phyloP scores from a whole-genome alignment of 2,329 filamentous ascomycete genomes.

The Dactylellina leptospora region DNA sequence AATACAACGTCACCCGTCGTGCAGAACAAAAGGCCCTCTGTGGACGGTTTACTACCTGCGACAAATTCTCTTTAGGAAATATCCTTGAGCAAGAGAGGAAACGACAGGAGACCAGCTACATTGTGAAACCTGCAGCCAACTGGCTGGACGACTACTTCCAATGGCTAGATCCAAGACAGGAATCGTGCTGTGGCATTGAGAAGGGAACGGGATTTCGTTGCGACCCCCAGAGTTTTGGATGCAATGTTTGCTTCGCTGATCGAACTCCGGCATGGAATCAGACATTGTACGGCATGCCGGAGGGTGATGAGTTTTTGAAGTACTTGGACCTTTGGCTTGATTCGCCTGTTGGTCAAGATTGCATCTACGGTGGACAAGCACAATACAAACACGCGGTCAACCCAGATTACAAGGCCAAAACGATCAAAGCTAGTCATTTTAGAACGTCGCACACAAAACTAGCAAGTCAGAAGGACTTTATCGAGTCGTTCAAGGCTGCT shows the following conservation, averaged over 20 bases:
- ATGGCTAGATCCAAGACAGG: constrained; percentile 90
- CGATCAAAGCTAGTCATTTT: constrained; percentile 86
- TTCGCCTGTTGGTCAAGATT: constrained; percentile 80
- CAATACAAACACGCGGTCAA: constrained; percentile 86
- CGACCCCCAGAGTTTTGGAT: constrained; percentile 65
- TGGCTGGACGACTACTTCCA: constrained; percentile 98
- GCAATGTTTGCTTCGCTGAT: constrained; percentile 78
- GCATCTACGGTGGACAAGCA: constrained; percentile 86
- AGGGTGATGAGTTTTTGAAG: constrained; percentile 86
- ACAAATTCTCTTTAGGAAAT: constrained; percentile 83
- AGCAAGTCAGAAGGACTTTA: constrained; percentile 89
- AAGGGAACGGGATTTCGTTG: constrained; percentile 55
- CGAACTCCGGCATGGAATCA: constrained; percentile 87
- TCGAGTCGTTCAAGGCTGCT: constrained; percentile 85
- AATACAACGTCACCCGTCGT: constrained; percentile 79
- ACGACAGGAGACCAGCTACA: constrained; percentile 84
- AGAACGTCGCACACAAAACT: constrained; percentile 87
- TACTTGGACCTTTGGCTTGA: constrained; percentile 85
- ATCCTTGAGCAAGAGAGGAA: constrained; percentile 94
- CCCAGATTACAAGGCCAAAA: constrained; percentile 72
- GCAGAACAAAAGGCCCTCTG: constrained; percentile 84
- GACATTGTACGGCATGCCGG: constrained; percentile 87
- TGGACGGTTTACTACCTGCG: constrained; percentile 87
- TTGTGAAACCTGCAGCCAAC: constrained; percentile 85
- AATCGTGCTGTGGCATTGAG: constrained; percentile 72